phyloP scores from a whole-genome alignment of 345 rosid genomes.

The Turnera subulata region DNA sequence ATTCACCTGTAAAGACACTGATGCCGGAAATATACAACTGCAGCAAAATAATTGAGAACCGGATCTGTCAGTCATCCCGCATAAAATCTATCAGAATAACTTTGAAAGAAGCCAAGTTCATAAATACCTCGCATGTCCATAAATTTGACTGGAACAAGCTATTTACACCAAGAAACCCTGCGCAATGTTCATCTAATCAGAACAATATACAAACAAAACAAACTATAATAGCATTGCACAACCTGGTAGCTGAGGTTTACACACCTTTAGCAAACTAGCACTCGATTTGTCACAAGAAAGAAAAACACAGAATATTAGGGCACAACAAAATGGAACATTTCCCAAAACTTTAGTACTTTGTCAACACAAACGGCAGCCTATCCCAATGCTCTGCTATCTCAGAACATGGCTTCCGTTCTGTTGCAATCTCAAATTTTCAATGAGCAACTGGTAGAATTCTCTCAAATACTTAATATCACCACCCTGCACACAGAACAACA shows the following conservation, averaged over 20 bases:
- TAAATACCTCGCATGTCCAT: slow-evolving; percentile 32
- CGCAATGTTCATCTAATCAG: slow-evolving; percentile 17
- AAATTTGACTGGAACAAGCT: slow-evolving; percentile 7
- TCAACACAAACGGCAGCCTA: not conserved
- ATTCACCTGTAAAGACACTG: no score
- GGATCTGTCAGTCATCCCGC: slow-evolving; percentile 8
- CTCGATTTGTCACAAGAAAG: not conserved
- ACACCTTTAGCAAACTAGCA: slow-evolving; percentile 16
- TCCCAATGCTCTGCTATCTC: slow-evolving; percentile 61
- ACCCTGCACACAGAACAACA: slow-evolving; percentile 47
- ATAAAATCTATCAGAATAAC: not conserved
- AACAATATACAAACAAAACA: not conserved
- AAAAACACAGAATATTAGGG: not conserved
- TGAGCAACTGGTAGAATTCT: slow-evolving; percentile 64
- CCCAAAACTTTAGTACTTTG: not conserved
- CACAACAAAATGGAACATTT: not conserved
- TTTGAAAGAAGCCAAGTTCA: not conserved
- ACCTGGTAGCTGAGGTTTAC: slow-evolving; percentile 1
- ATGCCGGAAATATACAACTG: slow-evolving; percentile 49
- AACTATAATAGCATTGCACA: not conserved
- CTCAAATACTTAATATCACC: slow-evolving; percentile 60
- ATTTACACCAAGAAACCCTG: slow-evolving; percentile 39
- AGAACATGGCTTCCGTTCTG: slow-evolving; percentile 76
- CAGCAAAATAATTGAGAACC: slow-evolving; percentile 6
- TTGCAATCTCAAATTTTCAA: slow-evolving; percentile 63